phyloP scores from a whole-genome alignment of 306 rosid species.

The Prunus mira region DNA sequence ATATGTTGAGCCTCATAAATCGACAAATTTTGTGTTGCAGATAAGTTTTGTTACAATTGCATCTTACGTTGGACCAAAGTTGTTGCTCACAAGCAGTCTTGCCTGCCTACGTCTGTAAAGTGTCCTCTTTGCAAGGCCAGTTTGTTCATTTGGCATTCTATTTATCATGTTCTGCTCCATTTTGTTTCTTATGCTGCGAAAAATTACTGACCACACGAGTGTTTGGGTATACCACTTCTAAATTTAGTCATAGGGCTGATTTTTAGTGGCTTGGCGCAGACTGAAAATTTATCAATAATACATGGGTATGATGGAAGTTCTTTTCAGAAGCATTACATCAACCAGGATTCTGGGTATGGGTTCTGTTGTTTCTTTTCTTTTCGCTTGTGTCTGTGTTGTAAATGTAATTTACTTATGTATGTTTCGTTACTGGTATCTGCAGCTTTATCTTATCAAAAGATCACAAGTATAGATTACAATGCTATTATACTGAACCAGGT shows the following conservation, averaged over 20 bases:
- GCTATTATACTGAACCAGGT: conserved; percentile 93
- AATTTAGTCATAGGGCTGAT: neutral
- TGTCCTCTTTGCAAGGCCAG: conserved; percentile 95
- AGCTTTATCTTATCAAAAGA: conserved; percentile 70
- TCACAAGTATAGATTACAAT: conserved; percentile 79
- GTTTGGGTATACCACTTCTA: neutral
- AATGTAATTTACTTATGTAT: conserved; percentile 14
- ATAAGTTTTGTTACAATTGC: conserved; percentile 81
- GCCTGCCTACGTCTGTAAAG: conserved; percentile 49
- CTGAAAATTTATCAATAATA: conserved; percentile 56
- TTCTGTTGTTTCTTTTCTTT: conserved; percentile 11
- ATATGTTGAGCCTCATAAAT: neutral
- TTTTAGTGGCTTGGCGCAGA: conserved; percentile 33
- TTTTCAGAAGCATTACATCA: conserved; percentile 57
- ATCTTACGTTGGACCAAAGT: conserved; percentile 88
- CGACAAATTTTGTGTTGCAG: conserved; percentile 43
- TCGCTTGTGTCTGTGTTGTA: conserved; percentile 1
- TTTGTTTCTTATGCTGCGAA: neutral
- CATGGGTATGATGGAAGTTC: conserved; percentile 61
- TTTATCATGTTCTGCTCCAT: conserved; percentile 1
- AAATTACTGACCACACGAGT: too few species aligned
- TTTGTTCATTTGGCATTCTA: conserved; percentile 7
- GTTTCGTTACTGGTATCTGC: conserved; percentile 24
- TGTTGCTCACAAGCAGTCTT: conserved; percentile 46
- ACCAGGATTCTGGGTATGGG: conserved; percentile 49